A percentile compares a stretch with the other conserved stretches of the same genome.
Conservation (phyloP, 192 early-diverging fungal genomes). For the Podila clonocystis region DNA sequence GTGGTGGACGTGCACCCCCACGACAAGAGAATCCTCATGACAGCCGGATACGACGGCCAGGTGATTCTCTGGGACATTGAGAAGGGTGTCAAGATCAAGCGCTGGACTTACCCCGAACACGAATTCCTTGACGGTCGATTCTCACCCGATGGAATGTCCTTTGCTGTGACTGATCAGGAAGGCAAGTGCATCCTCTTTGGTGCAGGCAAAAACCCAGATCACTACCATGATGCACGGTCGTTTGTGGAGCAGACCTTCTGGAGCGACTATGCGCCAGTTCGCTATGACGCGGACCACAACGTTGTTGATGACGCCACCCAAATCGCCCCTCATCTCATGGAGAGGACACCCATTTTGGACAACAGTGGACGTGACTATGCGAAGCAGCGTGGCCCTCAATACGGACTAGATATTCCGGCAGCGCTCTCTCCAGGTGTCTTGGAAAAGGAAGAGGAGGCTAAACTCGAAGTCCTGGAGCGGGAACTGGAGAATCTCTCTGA, state of each 20-base stretch:
- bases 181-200: constrained; percentile 80
- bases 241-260: constrained; percentile 83
- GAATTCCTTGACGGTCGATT: constrained; percentile 79
- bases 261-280: constrained; percentile 77
- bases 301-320: constrained; percentile 80
- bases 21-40: constrained; percentile 76
- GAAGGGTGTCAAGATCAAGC: constrained; percentile 60
- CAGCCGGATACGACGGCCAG: constrained; percentile 85
- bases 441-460: constrained; percentile 60
- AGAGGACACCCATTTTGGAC: constrained; percentile 67
- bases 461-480: constrained; percentile 51
- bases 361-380: constrained; percentile 75
- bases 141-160: constrained; percentile 76
- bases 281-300: constrained; percentile 68
- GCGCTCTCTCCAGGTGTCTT: constrained; percentile 53
- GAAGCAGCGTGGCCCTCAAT: constrained; percentile 63
- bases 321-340: constrained; percentile 73
- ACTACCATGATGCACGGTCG: constrained; percentile 53
- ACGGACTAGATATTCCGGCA: constrained; percentile 66
- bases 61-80: constrained; percentile 85
- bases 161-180: constrained; percentile 76
- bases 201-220: constrained; percentile 59
- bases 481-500: constrained; percentile 62
- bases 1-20: constrained; percentile 80
- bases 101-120: constrained; percentile 63